Base-by-base conservation (phyloP, 352 stramenopile species). In the Globisporangium echinulatum region DNA sequence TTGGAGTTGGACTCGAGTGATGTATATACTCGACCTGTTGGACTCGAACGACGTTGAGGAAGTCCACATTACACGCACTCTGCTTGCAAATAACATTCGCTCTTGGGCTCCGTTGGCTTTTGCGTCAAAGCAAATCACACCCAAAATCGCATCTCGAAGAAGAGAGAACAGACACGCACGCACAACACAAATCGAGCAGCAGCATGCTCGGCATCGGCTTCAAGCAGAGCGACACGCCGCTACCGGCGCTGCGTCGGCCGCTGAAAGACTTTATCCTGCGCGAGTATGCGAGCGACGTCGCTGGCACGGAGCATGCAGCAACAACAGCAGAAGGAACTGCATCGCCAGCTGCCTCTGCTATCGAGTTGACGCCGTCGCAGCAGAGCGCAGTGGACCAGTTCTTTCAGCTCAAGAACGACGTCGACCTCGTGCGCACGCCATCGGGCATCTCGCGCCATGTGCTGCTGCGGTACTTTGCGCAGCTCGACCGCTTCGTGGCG, bases 141-240 rank as follows among this genome's bases (percentile, higher is more conserved):
- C 25, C 25, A 33, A 33, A 33, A 33, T 33, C 25, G 25, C 25
- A 33, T 0, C 25, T 44, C 40, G 40, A 44, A 44, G 40, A 44
- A 44, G 40, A 13, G 11, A 44, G 11, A 44, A 13, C 40, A 25
- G 5, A 38, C 10, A 49, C 43, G 4, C 36, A 54, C 15, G 9
- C 25, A 52, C 43, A 56, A 62, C 6, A 8, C 17, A 47, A 11
- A 58, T 38, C n/a, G 5, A 60, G 37, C 36, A n/a, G 9, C 39
- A 54, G n/a, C 33, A 89, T 89, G 79, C 62, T 89, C n/a, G 79
- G 75, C 52, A 87, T 89, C 58, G 77, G 79, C 63, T 89, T 89
- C 66, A 89, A 89, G 74, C 58, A 85, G 19, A 89, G 75, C 68
- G 79, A 89, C 61, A 79, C 79, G 62, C 57, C 77, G 25, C 54